Percentiles rank a stretch among this genome's conserved stretches.
Conservation (phyloP, 2,329 filamentous ascomycete genomes). For the Bipolaris gigantea region DNA sequence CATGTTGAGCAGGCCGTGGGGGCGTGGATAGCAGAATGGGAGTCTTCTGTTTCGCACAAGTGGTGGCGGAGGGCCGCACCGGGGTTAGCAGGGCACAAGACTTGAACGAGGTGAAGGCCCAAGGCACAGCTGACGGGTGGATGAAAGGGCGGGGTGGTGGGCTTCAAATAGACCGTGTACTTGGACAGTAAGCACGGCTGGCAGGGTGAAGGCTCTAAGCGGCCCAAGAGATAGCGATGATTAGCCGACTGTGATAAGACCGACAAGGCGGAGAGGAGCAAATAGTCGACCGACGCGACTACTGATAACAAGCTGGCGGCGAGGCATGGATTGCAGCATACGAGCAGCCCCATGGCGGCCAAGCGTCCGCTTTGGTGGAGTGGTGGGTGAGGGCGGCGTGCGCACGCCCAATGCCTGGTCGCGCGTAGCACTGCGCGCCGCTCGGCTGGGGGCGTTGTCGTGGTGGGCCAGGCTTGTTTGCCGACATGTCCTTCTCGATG, state of each 20-base stretch:
- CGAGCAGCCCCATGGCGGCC: slow-evolving; percentile 28
- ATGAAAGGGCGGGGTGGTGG: slow-evolving; percentile 2
- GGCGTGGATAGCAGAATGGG: neutral
- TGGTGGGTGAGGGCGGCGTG: slow-evolving; percentile 14
- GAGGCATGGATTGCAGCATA: slow-evolving; percentile 17
- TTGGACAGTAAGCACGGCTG: slow-evolving; percentile 5
- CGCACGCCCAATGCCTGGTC: neutral
- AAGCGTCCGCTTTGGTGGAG: slow-evolving; percentile 22
- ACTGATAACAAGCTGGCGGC: slow-evolving; percentile 23
- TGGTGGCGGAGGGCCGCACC: slow-evolving; percentile 5
- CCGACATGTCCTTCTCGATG: slow-evolving; percentile 25
- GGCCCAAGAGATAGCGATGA: slow-evolving; percentile 6
- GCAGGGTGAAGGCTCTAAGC: slow-evolving; percentile 25
- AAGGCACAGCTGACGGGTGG: neutral
- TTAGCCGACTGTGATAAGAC: slow-evolving; percentile 26
- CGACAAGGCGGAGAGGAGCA: slow-evolving; percentile 19
- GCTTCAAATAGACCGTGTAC: slow-evolving; percentile 16
- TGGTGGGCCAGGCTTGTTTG: no score
- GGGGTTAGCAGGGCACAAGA: slow-evolving; percentile 8
- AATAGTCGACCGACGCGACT: slow-evolving; percentile 7
- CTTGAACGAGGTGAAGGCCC: slow-evolving; percentile 8
- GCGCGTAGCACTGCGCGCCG: no score
- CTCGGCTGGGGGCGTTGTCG: no score
- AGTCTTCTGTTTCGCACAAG: slow-evolving; percentile 7
- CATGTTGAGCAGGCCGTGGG: slow-evolving; percentile 18